phyloP scores from a whole-genome alignment of 305 asterid genomes.

The Fraxinus sp. region DNA sequence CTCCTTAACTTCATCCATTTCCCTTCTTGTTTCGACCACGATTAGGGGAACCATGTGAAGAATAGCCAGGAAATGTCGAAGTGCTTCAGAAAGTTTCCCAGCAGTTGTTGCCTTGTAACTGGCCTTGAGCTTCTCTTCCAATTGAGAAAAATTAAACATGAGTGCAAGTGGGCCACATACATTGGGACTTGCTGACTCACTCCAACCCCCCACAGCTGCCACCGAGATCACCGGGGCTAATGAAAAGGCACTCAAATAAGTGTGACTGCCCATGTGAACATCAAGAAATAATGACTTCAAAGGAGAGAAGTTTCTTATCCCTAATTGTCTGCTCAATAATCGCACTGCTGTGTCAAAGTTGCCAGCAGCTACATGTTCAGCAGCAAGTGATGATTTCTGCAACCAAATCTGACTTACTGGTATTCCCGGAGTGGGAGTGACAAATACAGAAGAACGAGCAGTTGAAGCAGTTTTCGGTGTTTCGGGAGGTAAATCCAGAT shows the following conservation, averaged over 20 bases:
- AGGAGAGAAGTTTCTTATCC: slow-evolving; percentile 47
- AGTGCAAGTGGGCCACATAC: slow-evolving; percentile 73
- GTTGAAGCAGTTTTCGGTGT: slow-evolving; percentile 43
- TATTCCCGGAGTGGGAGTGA: slow-evolving; percentile 52
- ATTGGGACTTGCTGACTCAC: slow-evolving; percentile 53
- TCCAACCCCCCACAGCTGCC: slow-evolving; percentile 58
- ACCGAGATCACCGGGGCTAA: slow-evolving; percentile 45
- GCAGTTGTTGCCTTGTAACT: slow-evolving; percentile 60
- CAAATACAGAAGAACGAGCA: slow-evolving; percentile 44
- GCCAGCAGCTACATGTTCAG: slow-evolving; percentile 62
- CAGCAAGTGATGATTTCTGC: slow-evolving; percentile 58
- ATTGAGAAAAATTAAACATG: slow-evolving; percentile 48
- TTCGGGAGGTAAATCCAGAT: slow-evolving; percentile 58
- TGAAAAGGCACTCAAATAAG: slow-evolving; percentile 47
- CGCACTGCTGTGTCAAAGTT: slow-evolving; percentile 65
- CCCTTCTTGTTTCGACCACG: slow-evolving; percentile 68
- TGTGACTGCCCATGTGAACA: slow-evolving; percentile 54
- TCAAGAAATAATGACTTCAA: slow-evolving; percentile 44
- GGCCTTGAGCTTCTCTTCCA: slow-evolving; percentile 66
- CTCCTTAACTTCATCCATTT: slow-evolving; percentile 80
- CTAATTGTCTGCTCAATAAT: slow-evolving; percentile 53
- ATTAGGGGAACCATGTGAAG: slow-evolving; percentile 65
- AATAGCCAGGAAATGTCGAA: slow-evolving; percentile 42
- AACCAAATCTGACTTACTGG: slow-evolving; percentile 65
- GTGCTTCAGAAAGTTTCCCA: slow-evolving; percentile 65